Evolutionary conservation across 1,139 yeast genomes (phyloP).

Genomic region (Arxiozyma heterogenica): DNA sequence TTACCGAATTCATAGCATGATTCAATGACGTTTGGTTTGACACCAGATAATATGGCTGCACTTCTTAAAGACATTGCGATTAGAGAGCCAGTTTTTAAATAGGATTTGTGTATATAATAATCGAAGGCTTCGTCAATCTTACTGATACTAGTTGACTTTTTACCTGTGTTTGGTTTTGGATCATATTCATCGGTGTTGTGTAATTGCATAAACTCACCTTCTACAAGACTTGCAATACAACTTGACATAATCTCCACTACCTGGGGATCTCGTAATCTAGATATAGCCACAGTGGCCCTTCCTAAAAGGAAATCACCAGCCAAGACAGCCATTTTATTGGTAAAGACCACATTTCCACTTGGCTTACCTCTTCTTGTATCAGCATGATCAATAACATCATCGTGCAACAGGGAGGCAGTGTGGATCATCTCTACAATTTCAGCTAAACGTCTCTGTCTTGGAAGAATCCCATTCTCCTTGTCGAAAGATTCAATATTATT

Average conservation of each 20-base stretch:
- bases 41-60: constrained; percentile 87
- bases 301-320: constrained; percentile 96
- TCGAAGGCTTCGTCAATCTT: constrained; percentile 75
- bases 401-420: constrained; percentile 93
- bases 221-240: constrained; percentile 92
- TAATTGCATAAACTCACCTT: constrained; percentile 97
- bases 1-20: constrained; percentile 86
- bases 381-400: constrained; percentile 91
- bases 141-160: constrained; percentile 16
- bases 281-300: constrained; percentile 91
- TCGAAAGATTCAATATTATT: constrained; percentile 40
- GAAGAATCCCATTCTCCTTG: constrained; percentile 59
- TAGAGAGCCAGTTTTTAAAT: constrained; percentile 86
- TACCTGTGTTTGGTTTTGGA: neutral
- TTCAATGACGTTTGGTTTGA: constrained; percentile 63
- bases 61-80: constrained; percentile 95
- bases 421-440: constrained; percentile 98
- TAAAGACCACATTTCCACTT: constrained; percentile 86
- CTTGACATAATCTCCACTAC: constrained; percentile 92
- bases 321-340: constrained; percentile 92
- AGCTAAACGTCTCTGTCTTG: constrained; percentile 89
- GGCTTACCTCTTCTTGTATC: constrained; percentile 88
- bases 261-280: constrained; percentile 90
- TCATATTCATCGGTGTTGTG: constrained; percentile 52
- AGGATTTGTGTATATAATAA: constrained; percentile 89